Evolutionary conservation across 2,329 filamentous ascomycete genomes (phyloP), one percentile per base, ranked within the genome.

Genomic region (Dendryphion nanum): DNA sequence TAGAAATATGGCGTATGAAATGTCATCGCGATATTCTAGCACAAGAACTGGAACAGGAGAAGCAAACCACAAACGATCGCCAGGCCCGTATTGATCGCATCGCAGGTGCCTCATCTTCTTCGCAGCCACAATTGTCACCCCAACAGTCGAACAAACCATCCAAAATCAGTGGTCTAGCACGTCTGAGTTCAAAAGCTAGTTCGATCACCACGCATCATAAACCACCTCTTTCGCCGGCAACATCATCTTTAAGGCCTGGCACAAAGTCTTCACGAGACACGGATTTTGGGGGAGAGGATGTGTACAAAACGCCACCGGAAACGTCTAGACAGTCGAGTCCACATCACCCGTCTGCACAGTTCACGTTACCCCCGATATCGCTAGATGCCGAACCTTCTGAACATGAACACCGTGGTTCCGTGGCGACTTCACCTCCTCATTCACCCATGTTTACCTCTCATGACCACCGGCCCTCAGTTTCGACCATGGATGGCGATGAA

Each of bases 1-100:
- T 94, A 61, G 89, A 95, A 50, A 93, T 96, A 15, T 96, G 90
- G 89, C 86, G 83, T 37, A 79, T 91, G 54, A 91, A 82, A 57
- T 96, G 90, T 49, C 90, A 98, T 64, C 83, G 85, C 29, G 91
- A 96, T 54, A 90, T 97, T 43, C 71, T 98, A 15, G 74, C 82
- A 4, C 77, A 89, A 65, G 93, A 98, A 59, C 71, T 97, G 6
- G 85, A 91, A 38, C 88, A 95, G 50, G 90, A 95, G 55, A 73
- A 63, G 40, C 69, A 73, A 30, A 59, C 63, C 20, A 48, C 50
- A 3, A 45, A 41, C 12, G 61, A 64, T 20, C 50, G 41, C 19
- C 53, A 57, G 37, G 48, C 52, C 18, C 49, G 51, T 13, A 53
- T 50, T 23, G 56, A 66, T 31, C 46, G 47, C 6, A 50, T 55